Conservation (phyloP, 495 filamentous ascomycete species). For the Beverwykella pulmonaria region DNA sequence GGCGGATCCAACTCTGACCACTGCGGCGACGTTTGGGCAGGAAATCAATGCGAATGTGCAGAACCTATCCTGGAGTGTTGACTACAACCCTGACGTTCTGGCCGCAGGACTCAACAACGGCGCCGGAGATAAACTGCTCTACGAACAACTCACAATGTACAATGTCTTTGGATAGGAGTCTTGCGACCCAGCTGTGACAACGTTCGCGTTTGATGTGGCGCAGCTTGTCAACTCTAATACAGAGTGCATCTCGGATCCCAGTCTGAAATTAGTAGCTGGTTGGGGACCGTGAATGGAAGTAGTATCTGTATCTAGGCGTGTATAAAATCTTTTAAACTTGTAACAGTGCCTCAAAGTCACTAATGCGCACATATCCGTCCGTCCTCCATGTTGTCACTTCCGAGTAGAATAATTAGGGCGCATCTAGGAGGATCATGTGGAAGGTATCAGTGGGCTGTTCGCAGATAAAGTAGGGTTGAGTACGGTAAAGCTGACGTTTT, state of each 20-base stretch:
- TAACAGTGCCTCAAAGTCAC: too few species aligned
- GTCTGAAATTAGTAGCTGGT: not conserved
- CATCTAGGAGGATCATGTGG: too few species aligned
- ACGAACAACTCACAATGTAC: not conserved
- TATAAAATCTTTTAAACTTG: too few species aligned
- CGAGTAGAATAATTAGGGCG: too few species aligned
- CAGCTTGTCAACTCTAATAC: not conserved
- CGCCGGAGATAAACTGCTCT: not conserved
- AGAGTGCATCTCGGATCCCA: not conserved
- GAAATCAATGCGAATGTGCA: slow-evolving; percentile 10
- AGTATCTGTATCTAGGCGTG: not conserved
- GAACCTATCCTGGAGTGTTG: not conserved
- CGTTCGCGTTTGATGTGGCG: slow-evolving; percentile 9
- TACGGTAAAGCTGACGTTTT: too few species aligned
- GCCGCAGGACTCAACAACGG: not conserved
- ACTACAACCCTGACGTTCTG: not conserved
- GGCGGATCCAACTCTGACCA: not conserved
- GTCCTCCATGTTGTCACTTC: too few species aligned
- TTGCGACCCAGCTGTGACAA: not conserved
- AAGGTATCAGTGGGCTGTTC: too few species aligned
- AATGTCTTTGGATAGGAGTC: not conserved
- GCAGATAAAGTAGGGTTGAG: too few species aligned
- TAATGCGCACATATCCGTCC: too few species aligned
- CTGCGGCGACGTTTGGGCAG: not conserved
- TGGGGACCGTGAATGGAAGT: not conserved